A percentile compares a stretch with the other conserved stretches of the same genome.
These are phyloP conservation scores for Lignosus rhinocerotis DNA, from an alignment of 1,284 basidiomycete genomes.

Conservation along the genomic window DNA sequence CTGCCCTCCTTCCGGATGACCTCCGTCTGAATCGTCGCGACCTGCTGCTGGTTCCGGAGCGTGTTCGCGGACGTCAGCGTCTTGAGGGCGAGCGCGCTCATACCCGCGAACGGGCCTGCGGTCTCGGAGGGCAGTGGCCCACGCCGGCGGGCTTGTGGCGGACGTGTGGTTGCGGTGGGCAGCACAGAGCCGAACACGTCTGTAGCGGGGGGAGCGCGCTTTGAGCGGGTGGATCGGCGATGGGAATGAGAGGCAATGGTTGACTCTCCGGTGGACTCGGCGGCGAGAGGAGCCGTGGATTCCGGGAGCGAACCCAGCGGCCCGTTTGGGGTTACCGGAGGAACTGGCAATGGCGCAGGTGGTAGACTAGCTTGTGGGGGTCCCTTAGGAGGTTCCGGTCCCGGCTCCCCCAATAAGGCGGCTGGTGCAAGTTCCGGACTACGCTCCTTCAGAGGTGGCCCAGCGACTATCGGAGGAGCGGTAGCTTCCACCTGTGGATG, in stretches of 20 bases:
- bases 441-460: background rate
- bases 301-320: background rate
- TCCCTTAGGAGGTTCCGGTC: background rate
- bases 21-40: constrained; percentile 60
- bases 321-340: background rate
- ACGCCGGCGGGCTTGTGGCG: constrained; percentile 39
- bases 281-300: background rate
- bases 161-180: constrained; percentile 30
- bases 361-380: background rate
- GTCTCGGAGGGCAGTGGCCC: constrained; percentile 38
- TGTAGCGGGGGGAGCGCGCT: constrained; percentile 43
- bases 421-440: background rate
- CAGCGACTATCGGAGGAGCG: background rate
- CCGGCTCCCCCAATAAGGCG: background rate
- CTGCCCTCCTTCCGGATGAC: constrained; percentile 70
- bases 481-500: background rate
- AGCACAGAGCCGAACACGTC: constrained; percentile 41
- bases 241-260: constrained; percentile 1
- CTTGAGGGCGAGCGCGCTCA: constrained; percentile 66
- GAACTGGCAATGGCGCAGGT: background rate
- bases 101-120: constrained; percentile 50
- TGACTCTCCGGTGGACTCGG: background rate
- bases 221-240: constrained; percentile 52
- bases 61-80: constrained; percentile 73
- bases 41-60: constrained; percentile 63